Evolutionary conservation across 495 filamentous ascomycete genomes (phyloP).

Genomic region (Aspergillus conjunctus): DNA sequence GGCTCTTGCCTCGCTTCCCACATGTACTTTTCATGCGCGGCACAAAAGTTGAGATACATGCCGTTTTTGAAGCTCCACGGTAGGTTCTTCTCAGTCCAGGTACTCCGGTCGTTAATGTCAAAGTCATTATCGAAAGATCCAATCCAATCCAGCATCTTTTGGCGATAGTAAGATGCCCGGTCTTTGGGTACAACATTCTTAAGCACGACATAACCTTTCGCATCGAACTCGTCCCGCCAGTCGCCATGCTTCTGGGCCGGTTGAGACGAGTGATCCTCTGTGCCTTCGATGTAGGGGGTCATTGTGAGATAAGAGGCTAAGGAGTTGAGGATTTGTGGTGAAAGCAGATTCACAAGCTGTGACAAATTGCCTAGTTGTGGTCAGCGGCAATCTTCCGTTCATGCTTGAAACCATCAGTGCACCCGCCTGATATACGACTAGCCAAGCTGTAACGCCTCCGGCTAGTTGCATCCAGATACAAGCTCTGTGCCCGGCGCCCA

Average conservation of each 20-base stretch:
- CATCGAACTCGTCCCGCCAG: conserved; percentile 30
- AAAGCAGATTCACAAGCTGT: neutral
- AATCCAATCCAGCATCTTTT: conserved; percentile 14
- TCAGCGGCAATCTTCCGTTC: neutral
- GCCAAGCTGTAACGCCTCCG: neutral
- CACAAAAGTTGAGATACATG: conserved; percentile 18
- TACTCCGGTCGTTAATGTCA: conserved; percentile 15
- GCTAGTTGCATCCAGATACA: neutral
- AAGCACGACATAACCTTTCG: conserved; percentile 29
- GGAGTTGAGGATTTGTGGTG: neutral
- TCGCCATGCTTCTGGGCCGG: conserved; percentile 22
- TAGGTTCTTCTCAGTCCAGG: conserved; percentile 19
- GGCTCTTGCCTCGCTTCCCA: conserved; percentile 21
- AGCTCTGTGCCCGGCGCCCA: neutral
- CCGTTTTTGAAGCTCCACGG: conserved; percentile 17
- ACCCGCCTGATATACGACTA: neutral
- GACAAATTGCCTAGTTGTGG: neutral
- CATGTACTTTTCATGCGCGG: conserved; percentile 21
- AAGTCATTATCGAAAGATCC: conserved; percentile 11
- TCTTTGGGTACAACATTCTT: conserved; percentile 31
- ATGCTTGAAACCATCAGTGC: neutral
- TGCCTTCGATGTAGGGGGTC: neutral
- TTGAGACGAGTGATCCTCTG: neutral
- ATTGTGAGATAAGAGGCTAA: neutral
- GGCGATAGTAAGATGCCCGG: conserved; percentile 5